phyloP scores from a whole-genome alignment of 768 basidiomycete genomes.

The Hirschioporus abietinus region DNA sequence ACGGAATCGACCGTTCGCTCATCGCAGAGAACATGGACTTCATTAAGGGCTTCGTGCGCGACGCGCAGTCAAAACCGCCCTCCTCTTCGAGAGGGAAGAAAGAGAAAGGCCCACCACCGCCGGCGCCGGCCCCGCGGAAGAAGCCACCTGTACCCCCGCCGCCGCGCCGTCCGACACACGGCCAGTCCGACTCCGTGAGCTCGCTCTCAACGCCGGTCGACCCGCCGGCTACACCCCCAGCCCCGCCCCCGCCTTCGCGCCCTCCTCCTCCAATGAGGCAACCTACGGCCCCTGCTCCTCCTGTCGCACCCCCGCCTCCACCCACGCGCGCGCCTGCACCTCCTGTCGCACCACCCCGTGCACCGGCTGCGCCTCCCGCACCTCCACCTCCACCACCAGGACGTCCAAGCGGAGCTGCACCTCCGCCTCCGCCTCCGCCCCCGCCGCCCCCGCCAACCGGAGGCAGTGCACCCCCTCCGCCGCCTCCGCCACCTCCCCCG shows the following conservation, averaged over 20 bases:
- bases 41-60: slow-evolving; percentile 75
- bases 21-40: slow-evolving; percentile 81
- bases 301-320: slow-evolving; percentile 31
- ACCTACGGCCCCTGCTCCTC: slow-evolving; percentile 27
- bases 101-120: slow-evolving; percentile 29
- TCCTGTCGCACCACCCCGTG: slow-evolving; percentile 21
- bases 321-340: slow-evolving; percentile 19
- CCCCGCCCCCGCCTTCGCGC: slow-evolving; percentile 27
- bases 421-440: slow-evolving; percentile 28
- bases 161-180: slow-evolving; percentile 20
- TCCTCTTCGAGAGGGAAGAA: slow-evolving; percentile 20
- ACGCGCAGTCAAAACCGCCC: slow-evolving; percentile 33
- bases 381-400: slow-evolving; percentile 39
- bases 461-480: slow-evolving; percentile 25
- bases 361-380: slow-evolving; percentile 29
- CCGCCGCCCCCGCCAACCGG: slow-evolving; percentile 14
- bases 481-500: slow-evolving; percentile 41
- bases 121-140: slow-evolving; percentile 36
- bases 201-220: slow-evolving; percentile 29
- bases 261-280: slow-evolving; percentile 26
- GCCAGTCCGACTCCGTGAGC: slow-evolving; percentile 25
- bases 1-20: slow-evolving; percentile 62
- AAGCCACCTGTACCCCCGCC: slow-evolving; percentile 34
- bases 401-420: slow-evolving; percentile 16
- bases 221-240: slow-evolving; percentile 28